These are phyloP conservation scores for Suhomyces chickasaworum DNA, from an alignment of 1,139 yeast genomes.

Conservation along the genomic window DNA sequence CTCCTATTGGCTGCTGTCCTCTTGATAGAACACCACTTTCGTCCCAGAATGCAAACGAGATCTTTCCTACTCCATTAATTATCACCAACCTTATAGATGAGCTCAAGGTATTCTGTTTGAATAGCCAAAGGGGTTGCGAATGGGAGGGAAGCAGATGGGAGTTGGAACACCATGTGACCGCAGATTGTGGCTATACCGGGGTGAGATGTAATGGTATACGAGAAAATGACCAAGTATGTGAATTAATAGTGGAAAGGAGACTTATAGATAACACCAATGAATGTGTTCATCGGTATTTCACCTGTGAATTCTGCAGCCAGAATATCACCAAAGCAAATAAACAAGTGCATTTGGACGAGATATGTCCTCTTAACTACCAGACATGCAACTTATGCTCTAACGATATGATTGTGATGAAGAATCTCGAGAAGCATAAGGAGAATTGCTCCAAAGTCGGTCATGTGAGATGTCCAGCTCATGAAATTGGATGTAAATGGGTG, in stretches of 20 bases:
- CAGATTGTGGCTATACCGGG: conserved; percentile 54
- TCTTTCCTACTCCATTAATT: conserved; percentile 63
- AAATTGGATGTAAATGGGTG: conserved; percentile 45
- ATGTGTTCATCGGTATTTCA: conserved; percentile 39
- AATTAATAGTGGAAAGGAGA: conserved; percentile 26
- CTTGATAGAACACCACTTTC: conserved; percentile 59
- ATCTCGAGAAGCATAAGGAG: conserved; percentile 35
- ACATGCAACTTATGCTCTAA: conserved; percentile 45
- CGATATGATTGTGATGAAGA: conserved; percentile 42
- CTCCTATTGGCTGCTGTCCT: conserved; percentile 52
- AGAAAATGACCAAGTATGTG: conserved; percentile 17
- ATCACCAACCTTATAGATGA: conserved; percentile 65
- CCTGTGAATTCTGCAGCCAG: conserved; percentile 44
- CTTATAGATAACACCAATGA: conserved; percentile 19
- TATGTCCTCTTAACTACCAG: conserved; percentile 44
- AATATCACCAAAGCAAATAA: conserved; percentile 34
- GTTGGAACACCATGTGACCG: conserved; percentile 51
- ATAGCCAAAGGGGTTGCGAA: conserved; percentile 54
- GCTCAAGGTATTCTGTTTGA: conserved; percentile 57
- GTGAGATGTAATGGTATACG: conserved; percentile 45
- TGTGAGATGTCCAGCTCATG: conserved; percentile 42
- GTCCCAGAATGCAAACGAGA: conserved; percentile 39
- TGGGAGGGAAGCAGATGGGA: conserved; percentile 66
- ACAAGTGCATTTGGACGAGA: conserved; percentile 36
- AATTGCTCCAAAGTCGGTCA: conserved; percentile 39